phyloP scores from a whole-genome alignment of 257 asterid genomes.

The Prunella vulgaris region DNA sequence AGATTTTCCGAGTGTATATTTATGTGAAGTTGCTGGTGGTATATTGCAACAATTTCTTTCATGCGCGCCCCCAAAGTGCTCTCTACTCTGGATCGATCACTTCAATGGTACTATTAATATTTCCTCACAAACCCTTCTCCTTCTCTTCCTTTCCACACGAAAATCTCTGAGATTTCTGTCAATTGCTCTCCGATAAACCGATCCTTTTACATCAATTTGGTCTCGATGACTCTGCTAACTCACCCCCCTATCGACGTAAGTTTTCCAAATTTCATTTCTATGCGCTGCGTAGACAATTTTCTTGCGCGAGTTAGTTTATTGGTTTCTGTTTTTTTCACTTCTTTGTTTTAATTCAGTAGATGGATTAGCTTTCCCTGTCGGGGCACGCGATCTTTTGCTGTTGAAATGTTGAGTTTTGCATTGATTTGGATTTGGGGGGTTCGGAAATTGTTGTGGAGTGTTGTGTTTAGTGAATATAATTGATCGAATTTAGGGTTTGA shows the following conservation, averaged over 20 bases:
- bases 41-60: background rate
- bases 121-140: conserved; percentile 7
- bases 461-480: conserved; percentile 1
- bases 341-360: conserved; percentile 18
- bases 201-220: conserved; percentile 31
- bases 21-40: background rate
- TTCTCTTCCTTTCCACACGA: background rate
- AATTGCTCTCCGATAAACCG: conserved; percentile 28
- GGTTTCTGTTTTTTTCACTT: conserved; percentile 9
- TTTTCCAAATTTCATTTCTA: background rate
- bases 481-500: conserved; percentile 22
- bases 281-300: background rate
- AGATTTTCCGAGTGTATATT: no score
- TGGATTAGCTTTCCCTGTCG: conserved; percentile 15
- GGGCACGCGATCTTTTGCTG: conserved; percentile 10
- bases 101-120: background rate
- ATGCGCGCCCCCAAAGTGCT: conserved; percentile 17
- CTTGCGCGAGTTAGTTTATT: conserved; percentile 21
- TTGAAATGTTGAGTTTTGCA: conserved; percentile 11
- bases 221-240: conserved; percentile 53
- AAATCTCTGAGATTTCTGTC: conserved; percentile 16
- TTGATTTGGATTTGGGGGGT: conserved; percentile 23
- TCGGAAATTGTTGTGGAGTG: conserved; percentile 17
- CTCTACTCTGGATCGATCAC: conserved; percentile 24
- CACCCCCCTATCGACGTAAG: conserved; percentile 60